A percentile compares a stretch with the other conserved stretches of the same genome.
These are phyloP conservation scores for Tulasnella sp. DNA, from an alignment of 768 basidiomycete genomes.

Conservation along the genomic window DNA sequence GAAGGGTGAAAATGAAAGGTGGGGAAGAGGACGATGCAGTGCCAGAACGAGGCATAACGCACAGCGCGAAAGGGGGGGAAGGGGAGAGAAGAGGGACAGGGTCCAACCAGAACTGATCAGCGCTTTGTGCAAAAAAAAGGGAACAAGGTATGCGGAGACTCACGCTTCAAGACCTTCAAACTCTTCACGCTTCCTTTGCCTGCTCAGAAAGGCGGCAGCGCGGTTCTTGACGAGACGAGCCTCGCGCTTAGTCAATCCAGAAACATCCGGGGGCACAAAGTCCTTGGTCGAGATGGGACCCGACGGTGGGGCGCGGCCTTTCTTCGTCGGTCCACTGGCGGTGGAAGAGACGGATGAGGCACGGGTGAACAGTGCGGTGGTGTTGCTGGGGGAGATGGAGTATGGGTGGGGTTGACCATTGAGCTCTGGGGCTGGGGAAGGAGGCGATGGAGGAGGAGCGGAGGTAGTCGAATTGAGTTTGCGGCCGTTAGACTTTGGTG, in stretches of 20 bases:
- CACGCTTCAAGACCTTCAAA: conserved; percentile 89
- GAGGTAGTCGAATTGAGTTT: conserved; percentile 6
- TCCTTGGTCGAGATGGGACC: conserved; percentile 64
- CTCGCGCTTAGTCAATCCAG: conserved; percentile 83
- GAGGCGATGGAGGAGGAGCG: neutral
- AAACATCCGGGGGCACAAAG: conserved; percentile 83
- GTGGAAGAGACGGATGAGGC: conserved; percentile 20
- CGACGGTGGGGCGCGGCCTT: conserved; percentile 44
- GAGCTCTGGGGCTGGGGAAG: neutral
- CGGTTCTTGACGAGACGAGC: conserved; percentile 89
- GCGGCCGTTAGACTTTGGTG: conserved; percentile 3
- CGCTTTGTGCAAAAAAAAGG: conserved; percentile 8
- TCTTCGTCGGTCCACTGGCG: conserved; percentile 37
- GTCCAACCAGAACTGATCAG: neutral
- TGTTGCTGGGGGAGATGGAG: conserved; percentile 25
- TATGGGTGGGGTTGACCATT: conserved; percentile 6
- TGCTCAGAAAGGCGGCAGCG: conserved; percentile 84
- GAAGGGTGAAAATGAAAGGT: neutral
- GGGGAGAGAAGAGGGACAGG: neutral
- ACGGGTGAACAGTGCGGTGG: conserved; percentile 25
- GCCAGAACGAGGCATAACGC: conserved; percentile 6
- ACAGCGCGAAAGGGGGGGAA: neutral
- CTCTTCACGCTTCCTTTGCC: conserved; percentile 88
- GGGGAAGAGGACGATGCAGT: conserved; percentile 21
- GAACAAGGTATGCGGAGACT: conserved; percentile 38